A percentile compares a stretch with the other conserved stretches of the same genome.
Evolutionary conservation across 1,284 basidiomycete species (phyloP).

Genomic region (Leccinum ponderosum): DNA sequence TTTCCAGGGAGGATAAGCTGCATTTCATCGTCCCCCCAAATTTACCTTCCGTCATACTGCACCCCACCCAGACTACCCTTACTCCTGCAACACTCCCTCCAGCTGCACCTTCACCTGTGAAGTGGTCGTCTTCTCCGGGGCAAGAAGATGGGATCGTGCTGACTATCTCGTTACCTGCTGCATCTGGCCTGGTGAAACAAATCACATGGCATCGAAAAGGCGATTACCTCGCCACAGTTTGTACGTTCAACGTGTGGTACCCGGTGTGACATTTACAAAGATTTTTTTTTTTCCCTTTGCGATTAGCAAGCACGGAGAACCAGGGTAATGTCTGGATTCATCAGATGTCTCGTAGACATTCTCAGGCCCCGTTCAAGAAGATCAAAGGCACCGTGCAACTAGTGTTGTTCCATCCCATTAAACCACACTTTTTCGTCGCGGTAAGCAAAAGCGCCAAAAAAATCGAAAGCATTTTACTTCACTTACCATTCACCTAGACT

Average conservation of each 20-base stretch:
- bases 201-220: constrained; percentile 93
- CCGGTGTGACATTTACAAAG: constrained; percentile 10
- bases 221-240: constrained; percentile 94
- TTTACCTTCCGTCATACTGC: constrained; percentile 56
- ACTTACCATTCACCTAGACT: constrained; percentile 53
- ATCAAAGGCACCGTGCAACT: constrained; percentile 89
- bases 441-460: constrained; percentile 46
- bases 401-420: constrained; percentile 92
- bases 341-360: constrained; percentile 90
- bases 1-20: constrained; percentile 72
- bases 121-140: constrained; percentile 58
- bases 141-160: constrained; percentile 56
- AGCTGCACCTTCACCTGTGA: constrained; percentile 61
- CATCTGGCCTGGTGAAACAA: constrained; percentile 81
- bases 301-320: constrained; percentile 56
- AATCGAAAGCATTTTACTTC: constrained; percentile 5
- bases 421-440: constrained; percentile 97
- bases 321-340: constrained; percentile 90
- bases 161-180: constrained; percentile 57
- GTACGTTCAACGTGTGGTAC: constrained; percentile 44
- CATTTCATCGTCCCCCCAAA: constrained; percentile 85
- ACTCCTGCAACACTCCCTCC: constrained; percentile 65
- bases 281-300: constrained; percentile 4
- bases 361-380: constrained; percentile 97
- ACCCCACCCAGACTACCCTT: constrained; percentile 66